phyloP scores from a whole-genome alignment of 208 protist species.

The Trypanosomatidae sp. region DNA sequence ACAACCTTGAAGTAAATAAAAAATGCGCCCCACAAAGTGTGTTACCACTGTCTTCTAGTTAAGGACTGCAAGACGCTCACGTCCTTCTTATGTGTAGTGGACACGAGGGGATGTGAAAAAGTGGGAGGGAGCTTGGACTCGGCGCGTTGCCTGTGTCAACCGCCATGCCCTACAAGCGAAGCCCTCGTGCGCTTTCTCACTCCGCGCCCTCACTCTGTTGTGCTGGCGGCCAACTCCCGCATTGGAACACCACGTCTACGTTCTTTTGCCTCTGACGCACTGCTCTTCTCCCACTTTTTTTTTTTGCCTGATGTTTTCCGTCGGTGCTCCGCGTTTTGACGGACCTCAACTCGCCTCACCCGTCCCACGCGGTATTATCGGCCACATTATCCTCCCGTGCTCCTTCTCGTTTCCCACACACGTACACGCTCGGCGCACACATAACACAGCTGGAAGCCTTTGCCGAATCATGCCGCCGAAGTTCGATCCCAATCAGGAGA shows the following conservation, averaged over 20 bases:
- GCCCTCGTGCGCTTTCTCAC: neutral
- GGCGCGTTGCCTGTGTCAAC: neutral
- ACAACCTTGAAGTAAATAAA: neutral
- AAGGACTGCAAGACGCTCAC: neutral
- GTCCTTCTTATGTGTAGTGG: neutral
- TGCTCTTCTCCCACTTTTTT: no score
- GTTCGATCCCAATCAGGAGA: slow-evolving; percentile 97
- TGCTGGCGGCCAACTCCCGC: neutral
- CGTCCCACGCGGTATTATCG: no score
- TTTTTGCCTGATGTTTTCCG: no score
- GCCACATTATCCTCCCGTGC: no score
- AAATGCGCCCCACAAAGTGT: neutral
- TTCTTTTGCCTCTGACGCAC: neutral
- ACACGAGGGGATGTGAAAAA: neutral
- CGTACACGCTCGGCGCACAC: no score
- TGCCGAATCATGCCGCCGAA: slow-evolving; percentile 96
- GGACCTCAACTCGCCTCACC: no score
- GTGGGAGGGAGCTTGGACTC: neutral
- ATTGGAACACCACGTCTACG: no score
- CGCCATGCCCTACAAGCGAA: neutral
- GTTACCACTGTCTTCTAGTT: neutral
- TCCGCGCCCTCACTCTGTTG: neutral
- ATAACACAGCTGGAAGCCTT: no score
- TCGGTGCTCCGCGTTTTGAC: no score
- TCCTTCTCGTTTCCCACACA: no score